Evolutionary conservation across 257 asterid species (phyloP).

Genomic region (Mitragyna speciosa): DNA sequence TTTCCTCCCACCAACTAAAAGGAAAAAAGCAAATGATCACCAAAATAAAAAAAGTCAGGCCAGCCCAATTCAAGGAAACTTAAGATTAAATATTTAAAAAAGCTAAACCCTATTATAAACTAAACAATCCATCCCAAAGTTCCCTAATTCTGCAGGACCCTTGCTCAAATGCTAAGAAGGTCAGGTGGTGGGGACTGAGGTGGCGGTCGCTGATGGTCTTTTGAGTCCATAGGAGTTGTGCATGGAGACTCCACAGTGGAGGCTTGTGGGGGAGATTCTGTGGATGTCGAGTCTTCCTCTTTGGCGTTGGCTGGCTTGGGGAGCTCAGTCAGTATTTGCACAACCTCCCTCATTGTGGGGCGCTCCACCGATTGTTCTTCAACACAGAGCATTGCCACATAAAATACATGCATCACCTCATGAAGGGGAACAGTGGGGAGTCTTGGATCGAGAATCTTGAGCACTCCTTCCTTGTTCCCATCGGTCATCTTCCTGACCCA

Average conservation of each 20-base stretch:
- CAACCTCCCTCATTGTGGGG: slow-evolving; percentile 97
- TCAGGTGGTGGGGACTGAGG: slow-evolving; percentile 42
- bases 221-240: slow-evolving; percentile 21
- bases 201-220: slow-evolving; percentile 32
- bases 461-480: slow-evolving; percentile 76
- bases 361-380: slow-evolving; percentile 95
- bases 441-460: slow-evolving; percentile 75
- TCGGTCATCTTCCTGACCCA: slow-evolving; percentile 91
- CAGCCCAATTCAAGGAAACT: slow-evolving; percentile 2
- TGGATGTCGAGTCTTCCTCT: slow-evolving; percentile 39
- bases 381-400: slow-evolving; percentile 93
- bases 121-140: slow-evolving; percentile 1
- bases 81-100: background rate
- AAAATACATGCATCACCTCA: slow-evolving; percentile 89
- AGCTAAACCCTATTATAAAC: slow-evolving; percentile 9
- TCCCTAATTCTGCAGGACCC: background rate
- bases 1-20: background rate
- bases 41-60: slow-evolving; percentile 2
- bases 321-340: slow-evolving; percentile 85
- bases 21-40: slow-evolving; percentile 6
- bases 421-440: slow-evolving; percentile 76
- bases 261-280: slow-evolving; percentile 33
- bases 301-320: slow-evolving; percentile 54
- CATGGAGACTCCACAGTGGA: slow-evolving; percentile 53
- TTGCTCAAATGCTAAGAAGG: slow-evolving; percentile 42